phyloP scores from a whole-genome alignment of 1,284 basidiomycete species.

The Lentinula novae-zelandiae region DNA sequence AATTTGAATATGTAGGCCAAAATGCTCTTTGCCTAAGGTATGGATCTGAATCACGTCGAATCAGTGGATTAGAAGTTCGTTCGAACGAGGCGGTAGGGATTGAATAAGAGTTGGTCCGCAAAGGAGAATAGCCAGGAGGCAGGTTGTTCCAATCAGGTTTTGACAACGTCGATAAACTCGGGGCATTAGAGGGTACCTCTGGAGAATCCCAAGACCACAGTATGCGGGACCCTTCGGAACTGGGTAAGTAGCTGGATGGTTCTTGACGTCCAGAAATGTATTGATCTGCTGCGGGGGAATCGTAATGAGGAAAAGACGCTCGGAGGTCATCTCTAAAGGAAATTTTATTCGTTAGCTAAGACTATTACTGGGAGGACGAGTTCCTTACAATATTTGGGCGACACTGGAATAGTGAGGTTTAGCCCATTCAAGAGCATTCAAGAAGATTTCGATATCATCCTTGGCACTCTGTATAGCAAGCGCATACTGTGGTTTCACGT shows the following conservation, averaged over 20 bases:
- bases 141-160: neutral
- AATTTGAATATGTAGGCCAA: neutral
- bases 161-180: neutral
- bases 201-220: neutral
- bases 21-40: neutral
- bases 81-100: neutral
- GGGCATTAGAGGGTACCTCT: neutral
- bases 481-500: slow-evolving; percentile 36
- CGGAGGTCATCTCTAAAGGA: slow-evolving; percentile 2
- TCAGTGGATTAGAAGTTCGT: neutral
- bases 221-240: neutral
- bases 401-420: slow-evolving; percentile 40
- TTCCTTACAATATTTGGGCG: slow-evolving; percentile 40
- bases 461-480: slow-evolving; percentile 38
- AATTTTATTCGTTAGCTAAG: neutral
- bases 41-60: neutral
- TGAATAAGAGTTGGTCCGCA: neutral
- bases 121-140: neutral
- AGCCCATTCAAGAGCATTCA: slow-evolving; percentile 36
- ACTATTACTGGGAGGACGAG: neutral
- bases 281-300: neutral
- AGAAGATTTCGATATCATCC: slow-evolving; percentile 35
- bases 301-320: slow-evolving; percentile 1
- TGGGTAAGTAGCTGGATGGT: neutral
- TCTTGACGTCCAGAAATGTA: neutral